phyloP scores from a whole-genome alignment of 805 yeast genomes.

The Ogataea pignaliae region DNA sequence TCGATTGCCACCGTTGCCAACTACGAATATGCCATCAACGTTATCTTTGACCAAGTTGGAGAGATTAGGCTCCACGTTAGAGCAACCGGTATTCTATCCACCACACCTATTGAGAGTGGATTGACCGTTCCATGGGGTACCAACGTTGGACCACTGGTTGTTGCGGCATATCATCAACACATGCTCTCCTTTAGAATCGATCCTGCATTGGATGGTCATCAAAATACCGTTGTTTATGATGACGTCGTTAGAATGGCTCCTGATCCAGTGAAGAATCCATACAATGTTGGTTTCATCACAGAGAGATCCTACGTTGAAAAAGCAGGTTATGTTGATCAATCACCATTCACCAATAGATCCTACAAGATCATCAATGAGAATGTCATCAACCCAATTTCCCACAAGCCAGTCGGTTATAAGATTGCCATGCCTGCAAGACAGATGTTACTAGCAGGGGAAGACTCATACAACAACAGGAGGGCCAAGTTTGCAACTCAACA shows the following conservation, averaged over 20 bases:
- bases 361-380: conserved; percentile 73
- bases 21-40: conserved; percentile 72
- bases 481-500: conserved; percentile 77
- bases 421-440: conserved; percentile 71
- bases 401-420: conserved; percentile 74
- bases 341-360: conserved; percentile 71
- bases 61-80: conserved; percentile 72
- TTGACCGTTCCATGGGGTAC: conserved; percentile 71
- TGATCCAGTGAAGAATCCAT: conserved; percentile 53
- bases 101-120: conserved; percentile 75
- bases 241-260: conserved; percentile 61
- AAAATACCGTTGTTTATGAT: conserved; percentile 68
- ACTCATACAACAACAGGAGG: conserved; percentile 63
- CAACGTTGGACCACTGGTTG: conserved; percentile 70
- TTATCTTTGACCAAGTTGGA: conserved; percentile 74
- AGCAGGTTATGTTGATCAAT: conserved; percentile 67
- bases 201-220: conserved; percentile 78
- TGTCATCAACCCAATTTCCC: conserved; percentile 62
- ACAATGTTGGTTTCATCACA: conserved; percentile 64
- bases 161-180: conserved; percentile 86
- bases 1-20: conserved; percentile 82
- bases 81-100: conserved; percentile 83
- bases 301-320: conserved; percentile 63
- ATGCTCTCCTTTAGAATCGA: conserved; percentile 74
- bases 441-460: conserved; percentile 63